Conservation (phyloP, 164 flowering plant species). For the Piper longum region DNA sequence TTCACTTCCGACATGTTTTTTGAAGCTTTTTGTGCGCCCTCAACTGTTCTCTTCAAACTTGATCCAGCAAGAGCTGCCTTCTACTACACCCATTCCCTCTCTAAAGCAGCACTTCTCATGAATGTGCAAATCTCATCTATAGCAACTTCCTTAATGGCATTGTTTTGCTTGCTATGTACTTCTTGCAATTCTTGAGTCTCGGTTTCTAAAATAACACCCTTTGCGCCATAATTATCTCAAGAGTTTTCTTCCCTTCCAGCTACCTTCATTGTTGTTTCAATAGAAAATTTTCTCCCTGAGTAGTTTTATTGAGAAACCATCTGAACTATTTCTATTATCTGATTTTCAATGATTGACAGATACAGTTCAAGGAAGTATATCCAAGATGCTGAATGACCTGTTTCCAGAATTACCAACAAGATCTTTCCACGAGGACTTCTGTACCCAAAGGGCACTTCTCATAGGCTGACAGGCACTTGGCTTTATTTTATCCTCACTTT, state of each 20-base stretch:
- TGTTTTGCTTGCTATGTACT: conserved; percentile 4
- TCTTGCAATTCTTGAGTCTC: background rate
- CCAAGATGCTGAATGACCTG: conserved; percentile 48
- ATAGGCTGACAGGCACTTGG: conserved; percentile 9
- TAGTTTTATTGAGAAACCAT: background rate
- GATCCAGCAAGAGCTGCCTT: conserved; percentile 43
- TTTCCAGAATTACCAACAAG: conserved; percentile 26
- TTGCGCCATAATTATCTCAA: background rate
- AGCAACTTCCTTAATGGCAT: conserved; percentile 1
- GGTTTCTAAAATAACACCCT: background rate
- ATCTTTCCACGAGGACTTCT: conserved; percentile 49
- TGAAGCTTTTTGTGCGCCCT: background rate
- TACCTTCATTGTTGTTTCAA: background rate
- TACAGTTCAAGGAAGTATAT: conserved; percentile 26
- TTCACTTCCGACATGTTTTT: background rate
- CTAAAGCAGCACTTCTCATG: conserved; percentile 51
- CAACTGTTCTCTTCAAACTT: conserved; percentile 22
- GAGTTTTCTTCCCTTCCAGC: conserved; percentile 5
- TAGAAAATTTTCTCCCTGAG: conserved; percentile 6
- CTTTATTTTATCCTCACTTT: conserved; percentile 8
- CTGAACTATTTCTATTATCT: conserved; percentile 1
- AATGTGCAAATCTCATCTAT: conserved; percentile 38
- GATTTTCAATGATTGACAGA: background rate
- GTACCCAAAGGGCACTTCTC: conserved; percentile 16
- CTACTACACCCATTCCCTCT: conserved; percentile 48